Evolutionary conservation across 257 asterid genomes (phyloP), one percentile per base, ranked within the genome.

Genomic region (Marsdenia floribunda): DNA sequence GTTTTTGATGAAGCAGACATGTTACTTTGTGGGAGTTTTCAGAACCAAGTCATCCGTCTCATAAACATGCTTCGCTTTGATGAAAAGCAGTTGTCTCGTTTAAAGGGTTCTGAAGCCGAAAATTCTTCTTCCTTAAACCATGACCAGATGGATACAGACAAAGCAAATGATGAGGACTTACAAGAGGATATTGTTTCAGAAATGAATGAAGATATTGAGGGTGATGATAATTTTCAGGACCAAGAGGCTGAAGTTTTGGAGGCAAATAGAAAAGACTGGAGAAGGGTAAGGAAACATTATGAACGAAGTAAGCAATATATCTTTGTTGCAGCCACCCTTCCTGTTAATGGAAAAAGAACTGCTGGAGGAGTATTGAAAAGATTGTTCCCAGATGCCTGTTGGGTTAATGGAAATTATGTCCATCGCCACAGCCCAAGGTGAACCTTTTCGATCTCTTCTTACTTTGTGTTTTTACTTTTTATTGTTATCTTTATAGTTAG

Each of bases 1-100:
- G 97, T 94, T 79, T 92, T 94, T 83, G 99, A 94, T 73, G 99
- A 94, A 88, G 99, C 97, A 59, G 99, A 92, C 88, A 81, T 92
- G 88, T 88, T 94, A 52, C 97, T 94, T 47, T 90, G 96, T 79
- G 97, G 99, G 75, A 87, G 98, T 80, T 94, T 92, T 68, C 98
- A 94, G 85, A 92, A 92, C 89, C 99, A 94, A 86, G 88, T 94
- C 57, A 78, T 92, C 78, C 96, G 93, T 73, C 92, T 94, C 68
- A 89, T 94, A 77, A 82, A 92, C 78, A 89, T 90, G 96, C 86
- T 92, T 67, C 97, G 96, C 80, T 94, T 90, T 80, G 99, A 94
- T 58, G 98, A 94, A 88, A 94, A 94, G 82, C 97, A 87, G 80
- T 72, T 92, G 76, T 88, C 96, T 74, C 84, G 88, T 66, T 74